phyloP scores from a whole-genome alignment of 192 early-diverging fungal genomes.

The Linnemannia elongata region DNA sequence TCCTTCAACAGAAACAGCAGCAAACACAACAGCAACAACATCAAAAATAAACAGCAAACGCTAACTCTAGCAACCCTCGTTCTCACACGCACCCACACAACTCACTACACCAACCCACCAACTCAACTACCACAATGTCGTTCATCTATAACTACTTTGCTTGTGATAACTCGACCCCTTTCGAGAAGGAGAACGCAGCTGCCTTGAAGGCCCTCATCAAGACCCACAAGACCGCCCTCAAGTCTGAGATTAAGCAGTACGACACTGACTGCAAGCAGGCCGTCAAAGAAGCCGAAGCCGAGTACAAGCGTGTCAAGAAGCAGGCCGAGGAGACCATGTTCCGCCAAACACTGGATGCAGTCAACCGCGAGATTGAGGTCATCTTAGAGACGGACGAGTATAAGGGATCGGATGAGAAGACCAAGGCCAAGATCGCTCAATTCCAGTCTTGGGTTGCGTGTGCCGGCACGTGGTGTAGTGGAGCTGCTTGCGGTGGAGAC shows the following conservation, averaged over 20 bases:
- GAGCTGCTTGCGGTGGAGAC: background rate
- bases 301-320: conserved; percentile 16
- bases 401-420: conserved; percentile 11
- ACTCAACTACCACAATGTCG: background rate
- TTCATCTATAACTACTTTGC: conserved; percentile 34
- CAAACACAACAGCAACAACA: background rate
- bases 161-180: conserved; percentile 2
- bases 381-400: conserved; percentile 15
- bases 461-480: background rate
- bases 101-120: background rate
- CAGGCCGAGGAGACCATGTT: conserved; percentile 15
- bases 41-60: too few species aligned
- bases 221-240: conserved; percentile 2
- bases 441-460: conserved; percentile 4
- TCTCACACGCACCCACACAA: background rate
- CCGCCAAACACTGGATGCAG: background rate
- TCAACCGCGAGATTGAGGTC: conserved; percentile 13
- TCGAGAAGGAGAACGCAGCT: conserved; percentile 20
- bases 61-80: background rate
- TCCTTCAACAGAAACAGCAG: background rate
- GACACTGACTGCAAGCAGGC: conserved; percentile 22
- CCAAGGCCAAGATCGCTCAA: conserved; percentile 19
- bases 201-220: conserved; percentile 24
- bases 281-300: conserved; percentile 11
- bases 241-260: conserved; percentile 16